phyloP scores from a whole-genome alignment of 2,329 filamentous ascomycete species.

The Paraconiothyrium sp. region DNA sequence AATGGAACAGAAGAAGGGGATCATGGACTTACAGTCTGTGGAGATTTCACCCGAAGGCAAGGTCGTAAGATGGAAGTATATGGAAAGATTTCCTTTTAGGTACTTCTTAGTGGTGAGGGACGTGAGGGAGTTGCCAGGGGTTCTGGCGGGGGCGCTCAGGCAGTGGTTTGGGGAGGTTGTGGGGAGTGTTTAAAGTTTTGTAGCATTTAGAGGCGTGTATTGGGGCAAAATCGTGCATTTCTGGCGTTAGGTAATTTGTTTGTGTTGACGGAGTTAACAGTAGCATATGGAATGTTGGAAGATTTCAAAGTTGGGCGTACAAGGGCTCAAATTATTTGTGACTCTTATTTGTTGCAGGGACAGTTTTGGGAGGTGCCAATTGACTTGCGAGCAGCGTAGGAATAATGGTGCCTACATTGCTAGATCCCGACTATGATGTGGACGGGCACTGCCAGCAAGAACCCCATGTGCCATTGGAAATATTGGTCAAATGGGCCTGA shows the following conservation, averaged over 20 bases:
- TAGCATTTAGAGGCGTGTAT: neutral
- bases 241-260: neutral
- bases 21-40: conserved; percentile 88
- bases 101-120: conserved; percentile 97
- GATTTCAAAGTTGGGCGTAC: too few relatives aligned
- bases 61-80: conserved; percentile 86
- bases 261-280: neutral
- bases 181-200: conserved; percentile 39
- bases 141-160: conserved; percentile 85
- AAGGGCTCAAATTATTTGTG: too few relatives aligned
- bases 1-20: conserved; percentile 67
- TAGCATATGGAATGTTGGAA: too few relatives aligned
- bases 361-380: too few relatives aligned
- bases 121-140: conserved; percentile 87
- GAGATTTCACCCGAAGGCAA: conserved; percentile 76
- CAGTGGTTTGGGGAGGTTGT: conserved; percentile 91
- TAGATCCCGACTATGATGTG: too few relatives aligned
- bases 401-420: too few relatives aligned
- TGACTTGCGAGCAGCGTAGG: too few relatives aligned
- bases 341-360: too few relatives aligned
- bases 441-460: too few relatives aligned
- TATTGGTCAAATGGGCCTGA: too few relatives aligned
- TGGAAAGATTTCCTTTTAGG: conserved; percentile 95
- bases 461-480: too few relatives aligned
- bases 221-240: neutral